A percentile compares a stretch with the other conserved stretches of the same genome.
Evolutionary conservation across 2,329 filamentous ascomycete species (phyloP).

Genomic region (Zymoseptoria ardabiliae): DNA sequence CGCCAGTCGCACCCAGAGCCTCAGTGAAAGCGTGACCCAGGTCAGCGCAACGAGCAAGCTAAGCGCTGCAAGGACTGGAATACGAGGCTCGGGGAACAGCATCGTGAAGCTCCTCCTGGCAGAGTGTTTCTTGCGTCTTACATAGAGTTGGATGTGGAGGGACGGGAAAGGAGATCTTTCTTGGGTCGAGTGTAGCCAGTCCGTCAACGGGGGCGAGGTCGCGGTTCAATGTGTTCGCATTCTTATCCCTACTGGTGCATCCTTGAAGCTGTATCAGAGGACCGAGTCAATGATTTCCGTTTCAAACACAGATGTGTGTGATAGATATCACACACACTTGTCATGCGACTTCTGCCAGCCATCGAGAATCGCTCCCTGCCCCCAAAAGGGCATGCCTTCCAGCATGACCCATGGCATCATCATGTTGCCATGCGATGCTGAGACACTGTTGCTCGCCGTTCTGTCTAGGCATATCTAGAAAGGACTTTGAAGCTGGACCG

Average conservation of each 20-base stretch:
- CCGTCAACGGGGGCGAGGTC: background rate
- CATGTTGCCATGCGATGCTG: background rate
- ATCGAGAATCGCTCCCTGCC: too few relatives aligned
- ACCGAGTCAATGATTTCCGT: background rate
- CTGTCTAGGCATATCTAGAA: background rate
- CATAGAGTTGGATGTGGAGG: background rate
- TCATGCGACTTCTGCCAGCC: background rate
- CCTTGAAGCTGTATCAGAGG: background rate
- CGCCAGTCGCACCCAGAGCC: constrained; percentile 34
- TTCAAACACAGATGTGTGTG: background rate
- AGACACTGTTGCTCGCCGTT: background rate
- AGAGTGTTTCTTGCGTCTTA: background rate
- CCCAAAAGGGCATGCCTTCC: background rate
- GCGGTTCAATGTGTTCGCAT: background rate
- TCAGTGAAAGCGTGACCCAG: constrained; percentile 33
- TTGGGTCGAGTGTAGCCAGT: background rate
- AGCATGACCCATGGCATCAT: background rate
- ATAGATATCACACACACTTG: background rate
- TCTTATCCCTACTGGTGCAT: background rate
- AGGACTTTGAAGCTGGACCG: background rate
- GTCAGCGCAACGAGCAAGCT: background rate
- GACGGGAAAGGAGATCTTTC: background rate
- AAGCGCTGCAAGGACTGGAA: background rate
- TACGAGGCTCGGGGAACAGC: background rate
- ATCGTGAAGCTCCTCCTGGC: background rate